phyloP scores from a whole-genome alignment of 2,329 filamentous ascomycete genomes.

The Talaromyces pinophilus region DNA sequence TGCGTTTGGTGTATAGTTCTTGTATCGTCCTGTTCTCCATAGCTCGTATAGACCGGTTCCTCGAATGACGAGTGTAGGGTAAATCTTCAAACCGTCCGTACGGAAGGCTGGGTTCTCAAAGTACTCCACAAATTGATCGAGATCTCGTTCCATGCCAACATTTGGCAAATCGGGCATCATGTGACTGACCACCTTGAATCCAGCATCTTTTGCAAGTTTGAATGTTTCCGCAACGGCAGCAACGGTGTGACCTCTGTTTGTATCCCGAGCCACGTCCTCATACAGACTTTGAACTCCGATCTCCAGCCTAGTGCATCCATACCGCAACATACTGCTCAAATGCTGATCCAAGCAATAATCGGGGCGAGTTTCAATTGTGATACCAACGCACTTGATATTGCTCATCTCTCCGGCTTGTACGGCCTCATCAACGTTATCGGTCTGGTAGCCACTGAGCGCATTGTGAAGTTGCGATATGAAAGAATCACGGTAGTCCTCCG shows the following conservation, averaged over 20 bases:
- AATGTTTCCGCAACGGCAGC: slow-evolving; percentile 95
- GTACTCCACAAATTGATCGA: slow-evolving; percentile 96
- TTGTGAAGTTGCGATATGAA: slow-evolving; percentile 98
- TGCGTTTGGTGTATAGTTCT: slow-evolving; percentile 98
- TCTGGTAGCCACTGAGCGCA: slow-evolving; percentile 92
- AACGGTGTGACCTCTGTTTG: slow-evolving; percentile 94
- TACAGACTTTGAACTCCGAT: slow-evolving; percentile 96
- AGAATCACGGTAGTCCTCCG: slow-evolving; percentile 82
- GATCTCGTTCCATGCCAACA: slow-evolving; percentile 95
- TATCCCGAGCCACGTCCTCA: slow-evolving; percentile 97
- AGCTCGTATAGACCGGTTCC: slow-evolving; percentile 96
- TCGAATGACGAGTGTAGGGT: slow-evolving; percentile 94
- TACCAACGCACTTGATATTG: slow-evolving; percentile 95
- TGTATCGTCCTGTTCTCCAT: slow-evolving; percentile 94
- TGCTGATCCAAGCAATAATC: slow-evolving; percentile 98
- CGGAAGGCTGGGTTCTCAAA: slow-evolving; percentile 96
- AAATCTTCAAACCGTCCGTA: slow-evolving; percentile 96
- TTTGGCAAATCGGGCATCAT: slow-evolving; percentile 99
- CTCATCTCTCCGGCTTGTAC: slow-evolving; percentile 94
- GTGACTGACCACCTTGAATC: slow-evolving; percentile 98
- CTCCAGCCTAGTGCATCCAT: slow-evolving; percentile 92
- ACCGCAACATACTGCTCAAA: slow-evolving; percentile 92
- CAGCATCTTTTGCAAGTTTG: slow-evolving; percentile 93
- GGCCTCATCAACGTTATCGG: slow-evolving; percentile 90
- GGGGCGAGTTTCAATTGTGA: slow-evolving; percentile 95